Evolutionary conservation across 176 grass and related monocot species (phyloP).

Genomic region (Cenchrus purpureus): DNA sequence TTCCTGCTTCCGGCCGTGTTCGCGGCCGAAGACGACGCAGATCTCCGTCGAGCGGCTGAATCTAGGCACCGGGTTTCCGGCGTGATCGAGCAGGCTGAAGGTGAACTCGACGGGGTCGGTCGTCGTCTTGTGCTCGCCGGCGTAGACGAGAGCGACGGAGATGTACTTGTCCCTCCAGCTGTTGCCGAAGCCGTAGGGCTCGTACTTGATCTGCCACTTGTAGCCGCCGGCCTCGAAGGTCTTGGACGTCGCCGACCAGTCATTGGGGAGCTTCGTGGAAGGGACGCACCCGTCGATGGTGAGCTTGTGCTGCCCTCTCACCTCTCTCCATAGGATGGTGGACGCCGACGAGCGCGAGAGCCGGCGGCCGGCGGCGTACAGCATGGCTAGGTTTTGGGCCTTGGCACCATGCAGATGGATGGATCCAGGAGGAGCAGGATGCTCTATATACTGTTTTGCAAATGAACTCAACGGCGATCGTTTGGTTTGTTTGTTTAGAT

Average conservation of each 20-base stretch:
- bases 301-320: neutral
- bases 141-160: neutral
- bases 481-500: too few species aligned
- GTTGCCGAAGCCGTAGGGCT: neutral
- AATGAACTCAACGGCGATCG: too few species aligned
- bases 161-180: conserved; percentile 7
- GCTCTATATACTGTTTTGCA: too few species aligned
- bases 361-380: neutral
- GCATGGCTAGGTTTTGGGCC: neutral
- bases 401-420: too few species aligned
- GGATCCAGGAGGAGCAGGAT: too few species aligned
- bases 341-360: neutral
- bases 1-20: neutral
- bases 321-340: neutral
- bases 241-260: neutral
- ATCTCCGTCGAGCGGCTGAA: neutral
- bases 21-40: too few species aligned
- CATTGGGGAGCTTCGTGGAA: neutral
- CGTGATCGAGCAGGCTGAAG: neutral
- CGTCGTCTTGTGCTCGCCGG: too few species aligned
- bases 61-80: neutral
- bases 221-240: neutral
- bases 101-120: neutral
- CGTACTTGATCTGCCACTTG: neutral
- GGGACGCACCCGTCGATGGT: neutral